Evolutionary conservation across 192 early-diverging fungal species (phyloP), one percentile per base, ranked within the genome.

Genomic region (Mortierella hygrophila): DNA sequence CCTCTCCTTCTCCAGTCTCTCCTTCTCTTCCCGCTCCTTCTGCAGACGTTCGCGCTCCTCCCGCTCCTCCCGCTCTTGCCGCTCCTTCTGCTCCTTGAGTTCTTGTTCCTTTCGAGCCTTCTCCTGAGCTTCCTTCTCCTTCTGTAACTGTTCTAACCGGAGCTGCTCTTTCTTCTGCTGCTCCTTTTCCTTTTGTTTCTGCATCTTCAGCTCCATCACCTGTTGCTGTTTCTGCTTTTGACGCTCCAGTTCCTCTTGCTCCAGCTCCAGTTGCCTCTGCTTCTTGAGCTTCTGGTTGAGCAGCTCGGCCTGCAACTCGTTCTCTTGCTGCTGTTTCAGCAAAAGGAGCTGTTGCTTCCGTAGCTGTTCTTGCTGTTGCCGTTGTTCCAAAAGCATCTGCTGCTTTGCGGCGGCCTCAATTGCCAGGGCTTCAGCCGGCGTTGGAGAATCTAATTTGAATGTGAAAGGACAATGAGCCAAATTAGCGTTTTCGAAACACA

Each of bases 361-460:
- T 49, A 70, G 80, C 41, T 86, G 78, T 47, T 85, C 83, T 41
- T 86, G 83, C 1, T 69, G 81, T 18, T 88, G 87, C 9, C 87
- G 77, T 65, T 83, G 81, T 38, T 88, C 87, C 71, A 52, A 15
- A 4, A 76, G 72, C 77, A 75, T 79, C 49, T 81, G 89, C 77
- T 87, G 81, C 23, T 75, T 85, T 6, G 76, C 79, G 1, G 82
- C 88, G 7, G 82, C 80, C 21, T 84, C 82, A 29, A 84, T 69
- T 8, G 88, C 82, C 11, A 83, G 60, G 29, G 82, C 83, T 46
- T 88, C 88, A 37, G 88, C 82, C 15, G 88, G 88, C 18, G 82
- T 88, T 2, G 88, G 82, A 44, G 82, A 70, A 70, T 88, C 68
- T 76, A 70, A 15, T n/a, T 9, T 41, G 23, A 72, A 32, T 46